Base-by-base conservation (phyloP, 345 rosid species). In the Euclidium syriacum region DNA sequence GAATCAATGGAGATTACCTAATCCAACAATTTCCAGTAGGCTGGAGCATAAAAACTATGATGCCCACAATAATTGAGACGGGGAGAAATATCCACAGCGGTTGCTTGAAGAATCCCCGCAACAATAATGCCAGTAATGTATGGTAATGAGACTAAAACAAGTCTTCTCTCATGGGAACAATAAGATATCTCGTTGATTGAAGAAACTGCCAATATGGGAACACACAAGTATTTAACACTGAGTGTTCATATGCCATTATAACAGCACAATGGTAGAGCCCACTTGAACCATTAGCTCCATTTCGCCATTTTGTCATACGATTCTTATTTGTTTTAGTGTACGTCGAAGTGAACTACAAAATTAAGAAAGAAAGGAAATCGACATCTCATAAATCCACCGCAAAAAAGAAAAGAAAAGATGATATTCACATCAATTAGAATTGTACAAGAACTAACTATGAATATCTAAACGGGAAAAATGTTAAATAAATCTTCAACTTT, bases 131-230 rank as follows among this genome's bases (percentile, higher is more conserved):
- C 95, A 68, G 80, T 19, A 61, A 87, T 74, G 4, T 84, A 60
- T 1, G 90, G 90, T 53, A 82, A 44, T 2, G 86, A 80, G 54
- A 84, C 65, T 19, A 82, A 64, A 23, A 49, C 52, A 67, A 87
- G 68, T 80, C 73, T 84, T 73, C 62, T 87, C 38, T 82, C 76
- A 73, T 78, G 87, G 15, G 95, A 88, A 75, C 90, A 82, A 26
- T 84, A 87, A 35, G 95, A 87, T 86, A 87, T 79, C 83, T 87
- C 95, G 6, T 88, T 84, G 8, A 87, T 71, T 32, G 90, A 82
- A 23, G 90, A 66, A 67, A 84, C 77, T 25, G 72, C 81, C 52
- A 87, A 65, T 66, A 84, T 44, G 0, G 95, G 95, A 6, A 77
- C 70, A 47, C 78, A 74, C 58, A 87, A 61, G 58, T 73, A 80